Base-by-base conservation (phyloP, 2,329 filamentous ascomycete genomes). In the Hymenoscyphus repandus region DNA sequence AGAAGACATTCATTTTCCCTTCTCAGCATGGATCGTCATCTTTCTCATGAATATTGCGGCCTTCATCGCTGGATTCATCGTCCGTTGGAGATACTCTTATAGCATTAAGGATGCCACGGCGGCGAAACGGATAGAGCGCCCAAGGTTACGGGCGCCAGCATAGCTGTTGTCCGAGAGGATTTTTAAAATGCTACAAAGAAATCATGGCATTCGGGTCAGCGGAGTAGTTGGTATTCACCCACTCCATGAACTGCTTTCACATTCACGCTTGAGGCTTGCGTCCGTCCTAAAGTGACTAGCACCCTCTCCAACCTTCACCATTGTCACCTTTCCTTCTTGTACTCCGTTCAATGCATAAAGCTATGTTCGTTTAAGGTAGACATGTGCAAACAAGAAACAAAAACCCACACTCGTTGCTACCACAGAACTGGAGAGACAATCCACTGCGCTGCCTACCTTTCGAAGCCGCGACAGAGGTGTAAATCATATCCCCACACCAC, bases 21-120 rank as follows among this genome's bases (percentile, higher is more conserved):
- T 59, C 20, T 46, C 45, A 15, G 32, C 51, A 5, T 59, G 56
- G 57, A 43, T 43, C 13, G 22, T 22, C 10, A 44, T 59, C 22
- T 38, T 64, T 22, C 52, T 47, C 31, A 48, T 60, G 13, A 59
- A 57, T 39, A n/a, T 62, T 3, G 30, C 60, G 50, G 51, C 55
- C 37, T 32, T 44, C 18, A 30, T 61, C 33, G 62, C 58, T 33
- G 44, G 45, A 6, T 33, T 55, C 2, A 10, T 64, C 5, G 53
- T 64, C 37, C 58, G 57, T 39, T 49, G 45, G 12, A 59, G 52
- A 40, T 60, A 55, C 49, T 57, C 58, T 1, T 56, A 50, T 34
- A 50, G 22, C 20, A 47, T 58, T 15, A 47, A 57, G 15, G 32
- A 44, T 20, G 20, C 30, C 18, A 58, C 53, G 50, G 39, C 50